Evolutionary conservation across 805 yeast genomes (phyloP).

Genomic region (Teunomyces tritomae): DNA sequence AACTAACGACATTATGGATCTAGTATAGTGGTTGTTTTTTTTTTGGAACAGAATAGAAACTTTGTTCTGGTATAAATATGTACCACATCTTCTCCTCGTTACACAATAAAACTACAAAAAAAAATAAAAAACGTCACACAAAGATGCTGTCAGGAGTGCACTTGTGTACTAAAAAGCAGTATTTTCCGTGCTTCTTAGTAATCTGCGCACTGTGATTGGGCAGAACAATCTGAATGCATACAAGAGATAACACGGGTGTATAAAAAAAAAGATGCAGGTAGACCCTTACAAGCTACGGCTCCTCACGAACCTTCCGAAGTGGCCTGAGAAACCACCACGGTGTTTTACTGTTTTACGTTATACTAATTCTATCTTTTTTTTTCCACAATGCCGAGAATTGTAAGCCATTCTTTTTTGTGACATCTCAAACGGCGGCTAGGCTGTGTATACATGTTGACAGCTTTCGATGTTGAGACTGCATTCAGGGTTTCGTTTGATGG

Average conservation of each 20-base stretch:
- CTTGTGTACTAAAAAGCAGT: not conserved
- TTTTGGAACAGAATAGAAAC: not conserved
- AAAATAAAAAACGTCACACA: not conserved
- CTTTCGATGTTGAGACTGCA: not conserved
- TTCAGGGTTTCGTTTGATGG: not conserved
- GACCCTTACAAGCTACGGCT: not conserved
- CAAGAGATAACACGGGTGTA: not conserved
- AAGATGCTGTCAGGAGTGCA: not conserved
- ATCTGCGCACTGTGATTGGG: not conserved
- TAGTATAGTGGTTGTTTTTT: not conserved
- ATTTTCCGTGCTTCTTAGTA: not conserved
- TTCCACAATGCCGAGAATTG: too few relatives aligned
- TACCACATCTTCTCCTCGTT: not conserved
- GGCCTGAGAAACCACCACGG: too few relatives aligned
- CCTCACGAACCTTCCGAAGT: not conserved
- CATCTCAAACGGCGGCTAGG: not conserved
- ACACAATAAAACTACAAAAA: not conserved
- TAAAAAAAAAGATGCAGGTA: not conserved
- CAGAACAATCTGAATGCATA: not conserved
- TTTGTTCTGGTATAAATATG: not conserved
- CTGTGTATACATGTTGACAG: not conserved
- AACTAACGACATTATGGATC: conserved; percentile 26
- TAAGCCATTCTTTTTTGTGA: not conserved
- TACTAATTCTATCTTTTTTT: too few relatives aligned
- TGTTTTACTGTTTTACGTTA: too few relatives aligned